A percentile compares a stretch with the other conserved stretches of the same genome.
Evolutionary conservation across 352 stramenopile genomes (phyloP).

Genomic region (Lagenidium giganteum): DNA sequence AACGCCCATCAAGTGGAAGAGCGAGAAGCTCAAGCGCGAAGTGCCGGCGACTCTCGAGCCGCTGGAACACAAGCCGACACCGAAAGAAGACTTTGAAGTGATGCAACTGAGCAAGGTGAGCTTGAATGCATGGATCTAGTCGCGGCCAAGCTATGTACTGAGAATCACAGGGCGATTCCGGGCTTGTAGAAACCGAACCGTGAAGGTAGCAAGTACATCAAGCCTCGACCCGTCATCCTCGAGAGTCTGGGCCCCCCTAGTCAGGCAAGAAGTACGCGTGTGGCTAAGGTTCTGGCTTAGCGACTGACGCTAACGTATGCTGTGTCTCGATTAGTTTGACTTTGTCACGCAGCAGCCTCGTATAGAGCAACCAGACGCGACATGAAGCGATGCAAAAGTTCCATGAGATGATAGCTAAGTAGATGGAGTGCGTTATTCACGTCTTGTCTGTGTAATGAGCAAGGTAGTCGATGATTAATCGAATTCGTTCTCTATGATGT

Average conservation of each 20-base stretch:
- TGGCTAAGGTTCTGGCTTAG: background rate
- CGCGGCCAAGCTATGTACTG: background rate
- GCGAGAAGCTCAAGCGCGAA: slow-evolving; percentile 21
- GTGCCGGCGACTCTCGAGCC: slow-evolving; percentile 45
- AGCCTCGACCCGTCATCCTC: slow-evolving; percentile 45
- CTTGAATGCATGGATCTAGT: background rate
- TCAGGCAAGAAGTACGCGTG: slow-evolving; percentile 24
- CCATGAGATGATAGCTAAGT: background rate
- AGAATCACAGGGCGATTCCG: background rate
- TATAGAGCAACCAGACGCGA: background rate
- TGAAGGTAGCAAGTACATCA: slow-evolving; percentile 47
- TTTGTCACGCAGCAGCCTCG: slow-evolving; percentile 19
- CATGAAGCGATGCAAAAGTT: background rate
- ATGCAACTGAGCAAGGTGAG: slow-evolving; percentile 54
- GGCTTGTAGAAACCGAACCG: slow-evolving; percentile 27
- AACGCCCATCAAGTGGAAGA: slow-evolving; percentile 17
- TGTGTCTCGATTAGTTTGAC: slow-evolving; percentile 18
- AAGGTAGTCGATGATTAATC: too few relatives aligned
- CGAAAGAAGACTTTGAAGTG: slow-evolving; percentile 47
- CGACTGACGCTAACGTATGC: background rate
- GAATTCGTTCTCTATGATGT: too few relatives aligned
- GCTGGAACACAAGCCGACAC: slow-evolving; percentile 59
- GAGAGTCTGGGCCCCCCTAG: slow-evolving; percentile 39
- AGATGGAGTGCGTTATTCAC: background rate
- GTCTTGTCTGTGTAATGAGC: too few relatives aligned